Evolutionary conservation across 2,329 filamentous ascomycete genomes (phyloP), one percentile per base, ranked within the genome.

Genomic region (Aspergillus sergii): DNA sequence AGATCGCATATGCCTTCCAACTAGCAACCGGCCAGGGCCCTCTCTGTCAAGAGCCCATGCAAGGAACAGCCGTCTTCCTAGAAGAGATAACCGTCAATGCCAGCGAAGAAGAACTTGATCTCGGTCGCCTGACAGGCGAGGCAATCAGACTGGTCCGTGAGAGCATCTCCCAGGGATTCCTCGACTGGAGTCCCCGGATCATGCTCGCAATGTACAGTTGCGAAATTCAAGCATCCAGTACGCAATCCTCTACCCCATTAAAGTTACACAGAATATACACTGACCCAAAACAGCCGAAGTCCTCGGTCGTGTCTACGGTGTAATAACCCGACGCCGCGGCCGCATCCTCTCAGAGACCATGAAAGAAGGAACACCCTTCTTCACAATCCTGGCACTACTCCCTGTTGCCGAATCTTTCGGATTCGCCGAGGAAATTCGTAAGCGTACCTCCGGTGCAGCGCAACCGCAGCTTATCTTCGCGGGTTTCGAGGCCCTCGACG

Each of bases 121-220:
- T 93, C 19, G 91, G 91, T 71, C 90, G 94, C 2, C 83, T 98
- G 0, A 98, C 94, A 0, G 93, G 95, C 66, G 95, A 98, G 80
- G 88, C 96, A 51, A 97, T 99, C 81, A 93, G 93, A 77, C 90
- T 91, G 0, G 89, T 94, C 21, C 92, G 94, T 69, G 89, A 92
- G 53, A 87, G 89, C n/a, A 93, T 99, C 65, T 87, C 90, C 57
- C 84, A 89, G 67, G 94, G 90, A 26, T 97, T 98, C 83, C 83
- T 97, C 21, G 95, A 98, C 82, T 99, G 95, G 95, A 94, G 91
- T 45, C 92, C 95, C 0, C 89, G 95, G n/a, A 87, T 99, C 69
- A 88, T 98, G 81, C 88, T 99, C 51, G 95, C 95, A 58, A 98
- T 98, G 93, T 99, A 99, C 82, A 93, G 88, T 60, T 97, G 94